Base-by-base conservation (phyloP, 345 rosid genomes). In the Carallia brachiata region DNA sequence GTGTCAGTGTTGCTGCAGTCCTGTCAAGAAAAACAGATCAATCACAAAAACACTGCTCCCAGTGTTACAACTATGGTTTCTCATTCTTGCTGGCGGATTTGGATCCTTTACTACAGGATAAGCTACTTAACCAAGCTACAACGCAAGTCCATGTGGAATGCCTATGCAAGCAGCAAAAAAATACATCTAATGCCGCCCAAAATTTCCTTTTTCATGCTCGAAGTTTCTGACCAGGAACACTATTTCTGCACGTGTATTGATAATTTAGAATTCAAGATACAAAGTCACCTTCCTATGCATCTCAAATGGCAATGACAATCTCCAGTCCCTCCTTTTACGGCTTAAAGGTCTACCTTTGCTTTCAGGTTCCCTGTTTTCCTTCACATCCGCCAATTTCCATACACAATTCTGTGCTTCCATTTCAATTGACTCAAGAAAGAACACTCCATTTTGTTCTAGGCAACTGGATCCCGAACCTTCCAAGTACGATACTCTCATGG, bases 321-420 rank as follows among this genome's bases (percentile, higher is more conserved):
- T 86, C 86, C 91, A 84, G 63, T 89, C 97, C 75, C 72, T 89
- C 79, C 79, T 87, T 82, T 89, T 94, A 17, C 90, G 88, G 81
- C 81, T 89, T 53, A 91, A 65, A 18, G 87, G 93, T 81, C 90
- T 86, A 58, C 97, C 97, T 81, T 85, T 94, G 84, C 85, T 79
- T 67, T 74, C 74, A 7, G 90, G 94, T 69, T 89, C 91, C 78
- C 95, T 79, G 78, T 91, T 94, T 67, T 91, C 97, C 85, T 70
- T 86, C 65, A 88, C 96, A 70, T 89, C 85, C 27, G 93, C 97
- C 82, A 94, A 73, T 79, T 85, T 91, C 97, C 97, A 94, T 12
- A 85, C 66, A 70, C 98, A 94, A 40, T 40, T 79, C 62, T 74
- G 89, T 28, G 86, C 64, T 71, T 87, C 89, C 40, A 57, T 74